Percentiles rank a stretch among this genome's conserved stretches.
Conservation (phyloP, 768 basidiomycete genomes). For the Clathrus columnatus region DNA sequence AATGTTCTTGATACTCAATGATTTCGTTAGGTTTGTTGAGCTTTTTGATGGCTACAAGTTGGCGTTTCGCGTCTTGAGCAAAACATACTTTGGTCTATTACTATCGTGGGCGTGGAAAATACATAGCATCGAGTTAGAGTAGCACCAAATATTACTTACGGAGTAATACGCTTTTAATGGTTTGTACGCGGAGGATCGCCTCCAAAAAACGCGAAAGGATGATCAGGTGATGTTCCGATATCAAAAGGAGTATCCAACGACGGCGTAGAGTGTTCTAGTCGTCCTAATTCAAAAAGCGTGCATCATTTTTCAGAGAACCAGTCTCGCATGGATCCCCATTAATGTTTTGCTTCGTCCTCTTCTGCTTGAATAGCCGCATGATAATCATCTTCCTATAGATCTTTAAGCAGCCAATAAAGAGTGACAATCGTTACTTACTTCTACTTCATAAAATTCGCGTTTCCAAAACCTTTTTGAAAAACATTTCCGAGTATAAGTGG, state of each 20-base stretch:
- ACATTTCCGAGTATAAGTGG: no score
- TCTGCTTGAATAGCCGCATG: no score
- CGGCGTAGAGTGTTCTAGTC: not conserved
- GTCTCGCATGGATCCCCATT: no score
- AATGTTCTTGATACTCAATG: slow-evolving; percentile 16
- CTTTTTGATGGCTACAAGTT: slow-evolving; percentile 23
- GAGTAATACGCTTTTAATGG: not conserved
- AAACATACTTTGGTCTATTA: slow-evolving; percentile 4
- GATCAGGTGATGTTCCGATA: not conserved
- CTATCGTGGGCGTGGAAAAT: not conserved
- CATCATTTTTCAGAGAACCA: not conserved
- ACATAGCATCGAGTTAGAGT: not conserved
- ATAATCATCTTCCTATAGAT: no score
- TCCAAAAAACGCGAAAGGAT: not conserved
- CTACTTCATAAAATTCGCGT: no score
- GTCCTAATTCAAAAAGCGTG: not conserved
- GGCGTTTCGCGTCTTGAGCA: slow-evolving; percentile 19
- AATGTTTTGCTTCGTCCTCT: no score
- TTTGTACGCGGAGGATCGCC: not conserved
- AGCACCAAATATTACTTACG: not conserved
- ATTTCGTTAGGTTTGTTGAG: slow-evolving; percentile 20
- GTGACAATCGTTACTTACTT: no score
- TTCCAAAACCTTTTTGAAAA: no score
- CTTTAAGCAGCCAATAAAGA: no score
- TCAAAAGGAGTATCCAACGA: not conserved